Evolutionary conservation across 1,284 basidiomycete genomes (phyloP).

Genomic region (Cutaneotrichosporon spelunceum): DNA sequence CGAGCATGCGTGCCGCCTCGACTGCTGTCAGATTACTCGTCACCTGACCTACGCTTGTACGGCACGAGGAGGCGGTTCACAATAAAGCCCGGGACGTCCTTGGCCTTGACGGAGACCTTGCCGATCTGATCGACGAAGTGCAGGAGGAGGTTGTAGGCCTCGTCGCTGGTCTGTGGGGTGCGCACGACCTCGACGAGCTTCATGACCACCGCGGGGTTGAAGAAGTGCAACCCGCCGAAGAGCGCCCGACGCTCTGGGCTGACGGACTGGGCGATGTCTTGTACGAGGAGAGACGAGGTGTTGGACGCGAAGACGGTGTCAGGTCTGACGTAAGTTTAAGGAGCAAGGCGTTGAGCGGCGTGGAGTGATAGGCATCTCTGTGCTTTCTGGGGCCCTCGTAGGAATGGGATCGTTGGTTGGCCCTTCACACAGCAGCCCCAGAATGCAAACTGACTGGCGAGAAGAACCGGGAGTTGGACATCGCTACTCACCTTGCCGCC

Average conservation of each 20-base stretch:
- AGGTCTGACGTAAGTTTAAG: conserved; percentile 8
- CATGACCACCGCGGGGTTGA: conserved; percentile 57
- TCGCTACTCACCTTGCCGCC: conserved; percentile 43
- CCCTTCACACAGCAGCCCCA: no score
- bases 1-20: conserved; percentile 59
- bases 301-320: conserved; percentile 57
- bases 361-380: no score
- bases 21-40: conserved; percentile 32
- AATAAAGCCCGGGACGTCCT: conserved; percentile 58
- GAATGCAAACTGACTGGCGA: no score
- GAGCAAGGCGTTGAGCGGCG: no score
- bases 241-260: conserved; percentile 39
- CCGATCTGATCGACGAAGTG: conserved; percentile 56
- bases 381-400: neutral
- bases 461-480: no score
- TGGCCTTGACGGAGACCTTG: conserved; percentile 58
- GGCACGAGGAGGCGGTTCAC: conserved; percentile 58
- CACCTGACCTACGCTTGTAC: conserved; percentile 51
- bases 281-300: conserved; percentile 57
- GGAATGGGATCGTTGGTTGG: no score
- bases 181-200: conserved; percentile 59
- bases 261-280: conserved; percentile 54
- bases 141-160: conserved; percentile 53
- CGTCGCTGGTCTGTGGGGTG: conserved; percentile 53
- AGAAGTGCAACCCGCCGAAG: conserved; percentile 58